phyloP scores from a whole-genome alignment of 2,329 filamentous ascomycete genomes.

The Arthrinium phaeospermum region DNA sequence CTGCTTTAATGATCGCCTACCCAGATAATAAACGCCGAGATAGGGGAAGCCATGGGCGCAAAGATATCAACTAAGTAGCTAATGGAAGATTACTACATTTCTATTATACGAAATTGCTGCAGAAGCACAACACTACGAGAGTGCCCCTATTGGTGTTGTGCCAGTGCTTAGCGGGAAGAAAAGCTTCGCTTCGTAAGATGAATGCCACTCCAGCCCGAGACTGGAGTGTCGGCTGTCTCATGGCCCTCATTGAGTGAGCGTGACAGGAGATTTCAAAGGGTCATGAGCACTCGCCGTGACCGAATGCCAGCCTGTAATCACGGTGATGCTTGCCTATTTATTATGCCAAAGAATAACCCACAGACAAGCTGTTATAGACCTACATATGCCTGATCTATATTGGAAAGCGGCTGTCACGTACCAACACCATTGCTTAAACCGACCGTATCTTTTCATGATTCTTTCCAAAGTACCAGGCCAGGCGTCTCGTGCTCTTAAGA shows the following conservation, averaged over 20 bases:
- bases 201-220: too few species aligned
- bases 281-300: neutral
- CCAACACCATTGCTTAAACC: neutral
- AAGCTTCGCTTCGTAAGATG: neutral
- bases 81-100: neutral
- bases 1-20: neutral
- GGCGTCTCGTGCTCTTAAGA: neutral
- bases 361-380: neutral
- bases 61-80: neutral
- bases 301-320: neutral
- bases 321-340: neutral
- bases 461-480: too few species aligned
- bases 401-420: neutral
- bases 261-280: too few species aligned
- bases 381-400: neutral
- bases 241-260: too few species aligned
- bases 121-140: neutral
- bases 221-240: neutral
- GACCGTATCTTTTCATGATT: too few species aligned
- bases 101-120: neutral
- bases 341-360: neutral
- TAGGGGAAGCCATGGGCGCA: neutral
- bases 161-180: neutral
- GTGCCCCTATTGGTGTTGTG: neutral
- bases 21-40: neutral